Base-by-base conservation (phyloP, 169 alveolate genomes). In the Theileria luwenshuni region DNA sequence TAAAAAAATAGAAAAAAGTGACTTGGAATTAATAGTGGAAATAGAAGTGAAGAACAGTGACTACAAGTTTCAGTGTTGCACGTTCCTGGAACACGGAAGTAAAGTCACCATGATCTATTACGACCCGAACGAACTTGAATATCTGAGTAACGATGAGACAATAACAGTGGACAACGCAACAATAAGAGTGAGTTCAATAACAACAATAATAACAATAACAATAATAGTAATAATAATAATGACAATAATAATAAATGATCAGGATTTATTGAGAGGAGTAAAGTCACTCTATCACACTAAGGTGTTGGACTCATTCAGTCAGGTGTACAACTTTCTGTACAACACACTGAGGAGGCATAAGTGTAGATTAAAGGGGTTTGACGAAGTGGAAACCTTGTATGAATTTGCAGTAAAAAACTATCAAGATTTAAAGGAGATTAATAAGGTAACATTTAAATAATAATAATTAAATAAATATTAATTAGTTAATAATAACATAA, bases 311-410 rank as follows among this genome's bases (percentile, higher is more conserved):
- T 12, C 32, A n/a, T 54, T 54, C 35, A 54, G 63, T 10, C 42
- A 54, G 8, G 33, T 54, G 23, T 54, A 54, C 33, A 27, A 54
- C 7, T 13, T 54, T 32, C 35, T 54, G 8, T 13, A 3, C 1
- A 25, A 23, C 33, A 25, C 63, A 23, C 33, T 54, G 25, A 54
- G 27, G 25, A 54, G 7, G 63, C 15, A 12, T 13, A 54, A 54
- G 25, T 54, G 27, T 2, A 54, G 25, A 54, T 21, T 54, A 54
- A 54, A 54, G 33, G 63, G 63, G 27, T 54, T 54, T 54, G 63
- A 54, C 63, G 63, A 54, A 8, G 63, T 54, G 27, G 63, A 61
- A 61, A 43, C 25, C 48, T 27, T 61, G 21, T 61, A 19, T 52
- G 70, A 61, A 17, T 13, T 2, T 1, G 7, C 56, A 27, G 3